phyloP scores from a whole-genome alignment of 2,329 filamentous ascomycete species.

The Teratosphaeria zuluensis region DNA sequence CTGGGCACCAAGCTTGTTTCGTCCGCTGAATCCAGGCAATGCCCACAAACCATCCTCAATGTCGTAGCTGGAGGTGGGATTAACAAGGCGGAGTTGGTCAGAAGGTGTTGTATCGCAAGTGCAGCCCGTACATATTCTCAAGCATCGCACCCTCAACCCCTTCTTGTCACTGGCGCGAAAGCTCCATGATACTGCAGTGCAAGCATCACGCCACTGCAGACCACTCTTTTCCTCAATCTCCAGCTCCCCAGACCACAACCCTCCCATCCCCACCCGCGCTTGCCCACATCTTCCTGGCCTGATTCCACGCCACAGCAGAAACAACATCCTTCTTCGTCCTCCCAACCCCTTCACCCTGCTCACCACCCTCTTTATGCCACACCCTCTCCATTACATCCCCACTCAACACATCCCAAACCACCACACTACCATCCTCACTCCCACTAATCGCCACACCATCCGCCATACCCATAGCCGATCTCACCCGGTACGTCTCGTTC shows the following conservation, averaged over 20 bases:
- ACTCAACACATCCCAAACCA: constrained; percentile 76
- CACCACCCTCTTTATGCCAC: constrained; percentile 26
- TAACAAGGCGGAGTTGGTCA: too few relatives aligned
- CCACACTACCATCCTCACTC: constrained; percentile 64
- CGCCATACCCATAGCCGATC: constrained; percentile 62
- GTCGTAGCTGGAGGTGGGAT: too few relatives aligned
- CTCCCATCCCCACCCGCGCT: constrained; percentile 41
- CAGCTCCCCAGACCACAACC: constrained; percentile 25
- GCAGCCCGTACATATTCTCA: too few relatives aligned
- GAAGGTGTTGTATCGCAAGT: too few relatives aligned
- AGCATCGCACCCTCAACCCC: too few relatives aligned
- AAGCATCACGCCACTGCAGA: too few relatives aligned
- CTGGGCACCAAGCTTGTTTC: too few relatives aligned
- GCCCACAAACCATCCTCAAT: too few relatives aligned
- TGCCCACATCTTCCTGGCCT: constrained; percentile 36
- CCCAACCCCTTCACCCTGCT: constrained; percentile 12
- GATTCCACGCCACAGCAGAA: constrained; percentile 39
- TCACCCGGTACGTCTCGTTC: constrained; percentile 65
- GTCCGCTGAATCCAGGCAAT: too few relatives aligned
- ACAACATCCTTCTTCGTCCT: constrained; percentile 40
- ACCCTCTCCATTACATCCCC: constrained; percentile 56
- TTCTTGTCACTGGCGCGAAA: too few relatives aligned
- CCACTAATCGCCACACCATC: constrained; percentile 74
- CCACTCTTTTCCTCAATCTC: background rate
- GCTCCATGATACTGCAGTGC: too few relatives aligned